These are phyloP conservation scores for Tillandsia leiboldiana DNA, from an alignment of 176 grass and related monocot species.

Conservation along the genomic window DNA sequence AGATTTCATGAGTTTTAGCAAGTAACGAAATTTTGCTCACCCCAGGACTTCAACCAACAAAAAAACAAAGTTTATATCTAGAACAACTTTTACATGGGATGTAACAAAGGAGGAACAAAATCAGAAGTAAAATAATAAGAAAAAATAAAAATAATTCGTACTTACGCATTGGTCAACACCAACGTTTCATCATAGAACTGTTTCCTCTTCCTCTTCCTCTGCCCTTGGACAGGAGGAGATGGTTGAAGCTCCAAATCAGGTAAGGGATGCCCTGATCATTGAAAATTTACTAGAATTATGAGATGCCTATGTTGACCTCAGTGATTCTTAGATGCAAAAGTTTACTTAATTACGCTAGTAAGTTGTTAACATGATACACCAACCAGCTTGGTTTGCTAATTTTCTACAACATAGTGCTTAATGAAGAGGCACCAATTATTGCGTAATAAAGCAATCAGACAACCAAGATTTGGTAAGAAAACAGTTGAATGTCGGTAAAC, in stretches of 20 bases:
- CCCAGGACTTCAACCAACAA: too few species aligned
- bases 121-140: background rate
- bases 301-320: background rate
- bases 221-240: conserved; percentile 46
- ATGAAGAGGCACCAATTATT: background rate
- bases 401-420: too few species aligned
- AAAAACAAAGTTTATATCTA: too few species aligned
- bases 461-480: background rate
- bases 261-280: conserved; percentile 3
- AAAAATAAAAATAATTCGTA: conserved; percentile 4
- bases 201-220: conserved; percentile 27
- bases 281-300: background rate
- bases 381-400: too few species aligned
- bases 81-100: background rate
- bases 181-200: conserved; percentile 35
- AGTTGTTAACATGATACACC: too few species aligned
- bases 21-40: background rate
- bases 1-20: background rate
- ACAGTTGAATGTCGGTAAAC: background rate
- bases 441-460: background rate
- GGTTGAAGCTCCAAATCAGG: conserved; percentile 33
- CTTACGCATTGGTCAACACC: conserved; percentile 67
- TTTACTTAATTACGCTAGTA: background rate
- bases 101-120: background rate
- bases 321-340: background rate